Base-by-base conservation (phyloP, 495 filamentous ascomycete species). In the Cladorrhinum samala region DNA sequence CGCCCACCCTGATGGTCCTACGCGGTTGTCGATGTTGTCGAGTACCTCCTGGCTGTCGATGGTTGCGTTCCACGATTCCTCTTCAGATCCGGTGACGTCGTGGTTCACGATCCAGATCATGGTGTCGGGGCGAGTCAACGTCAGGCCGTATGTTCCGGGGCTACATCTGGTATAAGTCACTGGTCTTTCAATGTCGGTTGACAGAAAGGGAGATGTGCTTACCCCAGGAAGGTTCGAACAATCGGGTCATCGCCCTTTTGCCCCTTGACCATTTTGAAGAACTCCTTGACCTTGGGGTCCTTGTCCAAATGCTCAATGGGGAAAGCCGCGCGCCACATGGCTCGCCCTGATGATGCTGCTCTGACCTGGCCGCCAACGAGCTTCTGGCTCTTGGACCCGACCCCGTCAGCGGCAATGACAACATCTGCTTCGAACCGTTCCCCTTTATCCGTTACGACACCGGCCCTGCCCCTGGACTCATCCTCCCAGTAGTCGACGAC, bases 361-460 rank as follows among this genome's bases (percentile, higher is more conserved):
- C 70, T 59, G 3, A 79, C 74, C 54, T 79, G 67, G 2, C 80
- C 81, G 13, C 70, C 71, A 14, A 78, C 73, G 1, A 79, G 56
- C 33, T 64, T 70, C 43, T 74, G 70, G 14, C 77, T 77, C 55
- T 74, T 75, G 33, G 75, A 73, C 9, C 76, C 74, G 5, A 83
- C 68, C 13, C 80, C 82, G 65, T 85, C 82, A 2, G 82, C 81
- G 2, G 80, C 81, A 46, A 85, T 73, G 3, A 84, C 68, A 1
- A 83, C 49, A 60, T 85, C 78, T 4, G 77, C 78, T 39, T 76
- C 69, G 57, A 70, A 78, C 1, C 27, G 61, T 39, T 74, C 69
- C 9, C 78, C 80, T 36, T 78, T 67, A 19, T 78, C 70, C 0
- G 77, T 72, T 0, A 73, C 60, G 25, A 78, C 73, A 9, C 75